phyloP scores from a whole-genome alignment of 164 flowering plant species.

The Liquidambar formosana region DNA sequence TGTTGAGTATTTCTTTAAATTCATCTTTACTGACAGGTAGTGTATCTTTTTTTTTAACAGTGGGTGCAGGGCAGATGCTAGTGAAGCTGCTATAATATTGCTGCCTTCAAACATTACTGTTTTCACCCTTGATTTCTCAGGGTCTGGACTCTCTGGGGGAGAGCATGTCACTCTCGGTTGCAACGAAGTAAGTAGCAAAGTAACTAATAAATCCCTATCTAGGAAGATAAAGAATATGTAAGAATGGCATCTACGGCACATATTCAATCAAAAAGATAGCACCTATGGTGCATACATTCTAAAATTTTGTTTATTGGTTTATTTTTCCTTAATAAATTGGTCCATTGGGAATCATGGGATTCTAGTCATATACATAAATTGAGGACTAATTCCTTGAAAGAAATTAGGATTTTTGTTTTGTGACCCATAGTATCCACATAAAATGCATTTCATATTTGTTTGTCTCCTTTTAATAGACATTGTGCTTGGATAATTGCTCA shows the following conservation, averaged over 20 bases:
- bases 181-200: slow-evolving; percentile 70
- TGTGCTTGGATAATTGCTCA: neutral
- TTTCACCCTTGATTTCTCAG: slow-evolving; percentile 93
- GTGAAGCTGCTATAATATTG: slow-evolving; percentile 95
- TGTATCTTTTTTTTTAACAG: slow-evolving; percentile 41
- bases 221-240: neutral
- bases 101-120: slow-evolving; percentile 92
- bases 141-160: slow-evolving; percentile 97
- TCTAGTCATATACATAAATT: neutral
- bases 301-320: neutral
- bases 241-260: neutral
- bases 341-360: neutral
- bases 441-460: neutral
- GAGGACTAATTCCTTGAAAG: neutral
- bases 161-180: slow-evolving; percentile 93
- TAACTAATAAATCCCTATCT: neutral
- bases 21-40: slow-evolving; percentile 2
- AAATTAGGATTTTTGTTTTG: neutral
- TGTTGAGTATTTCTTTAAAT: neutral
- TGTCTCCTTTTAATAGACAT: neutral
- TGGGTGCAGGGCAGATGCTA: slow-evolving; percentile 98
- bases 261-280: neutral
- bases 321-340: neutral
- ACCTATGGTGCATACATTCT: neutral
- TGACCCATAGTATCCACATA: neutral